phyloP scores from a whole-genome alignment of 1,284 basidiomycete species.

The Coniophora puteana region DNA sequence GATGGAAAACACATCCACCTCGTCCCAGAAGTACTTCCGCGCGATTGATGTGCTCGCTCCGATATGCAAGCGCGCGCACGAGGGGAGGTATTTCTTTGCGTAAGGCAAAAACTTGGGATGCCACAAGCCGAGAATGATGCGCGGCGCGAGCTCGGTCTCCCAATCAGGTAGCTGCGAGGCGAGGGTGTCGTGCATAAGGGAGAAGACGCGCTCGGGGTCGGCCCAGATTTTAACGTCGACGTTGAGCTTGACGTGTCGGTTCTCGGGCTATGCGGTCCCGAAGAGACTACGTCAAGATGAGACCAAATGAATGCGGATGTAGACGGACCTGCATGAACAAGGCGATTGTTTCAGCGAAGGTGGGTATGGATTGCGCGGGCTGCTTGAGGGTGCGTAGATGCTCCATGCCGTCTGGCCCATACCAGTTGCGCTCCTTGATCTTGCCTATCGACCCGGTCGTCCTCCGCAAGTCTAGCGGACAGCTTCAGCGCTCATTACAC shows the following conservation, averaged over 20 bases:
- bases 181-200: slow-evolving; percentile 78
- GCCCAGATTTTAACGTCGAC: slow-evolving; percentile 95
- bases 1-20: slow-evolving; percentile 88
- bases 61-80: slow-evolving; percentile 85
- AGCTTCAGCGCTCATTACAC: slow-evolving; percentile 4
- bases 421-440: slow-evolving; percentile 70
- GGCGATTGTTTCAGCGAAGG: slow-evolving; percentile 78
- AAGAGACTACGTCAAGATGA: slow-evolving; percentile 6
- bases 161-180: slow-evolving; percentile 71
- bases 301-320: slow-evolving; percentile 4
- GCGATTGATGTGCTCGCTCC: slow-evolving; percentile 70
- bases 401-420: slow-evolving; percentile 75
- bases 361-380: slow-evolving; percentile 85
- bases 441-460: slow-evolving; percentile 68
- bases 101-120: slow-evolving; percentile 89
- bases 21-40: slow-evolving; percentile 87
- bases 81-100: slow-evolving; percentile 76
- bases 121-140: slow-evolving; percentile 90
- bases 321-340: slow-evolving; percentile 72
- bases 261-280: slow-evolving; percentile 59
- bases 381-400: slow-evolving; percentile 79
- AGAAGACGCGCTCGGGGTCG: slow-evolving; percentile 84
- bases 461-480: slow-evolving; percentile 52
- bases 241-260: slow-evolving; percentile 84
- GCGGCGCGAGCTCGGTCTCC: slow-evolving; percentile 80